phyloP scores from a whole-genome alignment of 2,329 filamentous ascomycete genomes.

The Ascosphaera pollenicola region DNA sequence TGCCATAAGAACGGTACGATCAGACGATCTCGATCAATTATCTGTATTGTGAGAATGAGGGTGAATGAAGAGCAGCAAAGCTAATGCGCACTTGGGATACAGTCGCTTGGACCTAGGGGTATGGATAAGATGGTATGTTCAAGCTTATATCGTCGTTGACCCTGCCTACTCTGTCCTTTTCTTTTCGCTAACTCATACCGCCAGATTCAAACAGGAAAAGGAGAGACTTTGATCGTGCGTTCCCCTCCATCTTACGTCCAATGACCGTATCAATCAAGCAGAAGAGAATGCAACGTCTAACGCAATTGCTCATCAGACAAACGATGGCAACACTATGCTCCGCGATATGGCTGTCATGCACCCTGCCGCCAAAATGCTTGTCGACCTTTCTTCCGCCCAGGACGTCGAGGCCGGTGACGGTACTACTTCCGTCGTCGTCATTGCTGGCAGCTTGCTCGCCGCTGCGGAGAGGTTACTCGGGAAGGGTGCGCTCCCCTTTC shows the following conservation, averaged over 20 bases:
- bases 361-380: constrained; percentile 98
- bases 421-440: constrained; percentile 94
- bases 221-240: constrained; percentile 72
- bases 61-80: constrained; percentile 7
- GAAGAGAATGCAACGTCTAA: constrained; percentile 4
- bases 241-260: no score
- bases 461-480: constrained; percentile 75
- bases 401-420: constrained; percentile 97
- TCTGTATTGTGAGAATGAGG: no score
- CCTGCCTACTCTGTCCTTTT: neutral
- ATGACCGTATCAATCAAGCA: neutral
- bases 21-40: no score
- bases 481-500: constrained; percentile 36
- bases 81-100: constrained; percentile 18
- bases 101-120: constrained; percentile 79
- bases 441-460: constrained; percentile 82
- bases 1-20: constrained; percentile 63
- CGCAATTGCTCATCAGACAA: constrained; percentile 36
- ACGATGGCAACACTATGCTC: constrained; percentile 98
- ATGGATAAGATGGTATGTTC: constrained; percentile 80
- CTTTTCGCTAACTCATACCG: constrained; percentile 8
- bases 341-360: constrained; percentile 99
- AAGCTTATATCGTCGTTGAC: neutral
- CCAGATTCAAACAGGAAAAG: constrained; percentile 77
- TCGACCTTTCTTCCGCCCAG: constrained; percentile 89